Base-by-base conservation (phyloP, 2,329 filamentous ascomycete genomes). In the Fusarium sp. region DNA sequence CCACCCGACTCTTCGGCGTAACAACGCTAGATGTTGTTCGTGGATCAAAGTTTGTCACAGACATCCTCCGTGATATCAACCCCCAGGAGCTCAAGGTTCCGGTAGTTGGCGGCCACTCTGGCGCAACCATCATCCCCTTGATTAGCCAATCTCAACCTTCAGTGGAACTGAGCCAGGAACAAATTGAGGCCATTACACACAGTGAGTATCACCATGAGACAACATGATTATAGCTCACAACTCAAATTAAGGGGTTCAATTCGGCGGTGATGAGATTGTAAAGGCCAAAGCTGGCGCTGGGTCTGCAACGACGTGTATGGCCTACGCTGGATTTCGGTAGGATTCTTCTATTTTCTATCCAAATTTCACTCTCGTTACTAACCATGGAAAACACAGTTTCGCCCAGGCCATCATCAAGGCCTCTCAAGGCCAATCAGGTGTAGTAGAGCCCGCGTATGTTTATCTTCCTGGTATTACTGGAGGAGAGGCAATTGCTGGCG, bases 291-390 rank as follows among this genome's bases (percentile, higher is more conserved):
- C 91, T 76, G 91, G 92, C 81, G 89, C 90, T 75, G 91, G 92
- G 73, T 93, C 91, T 69, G 92, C 92, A 76, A 95, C 92, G 66
- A 89, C 94, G 73, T 93, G 91, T 81, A 94, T 94, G 92, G 92
- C 92, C 73, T 92, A 70, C 29, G 65, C 90, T 68, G 90, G 90
- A 73, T 78, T 77, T 55, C 75, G 56, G 38, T 42, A 2, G 18
- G 38, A 42, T 42, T 6, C 38, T 42, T 18, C 18, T 4, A 20
- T 20, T 13, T 20, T 20, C 11, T 13, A 14, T 42, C 3, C 6
- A 42, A 42, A 42, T 8, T 18, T 4, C 6, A 42, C 38, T 42
- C 36, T 40, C 38, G 6, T 42, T 42, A 7, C 38, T 42, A 42
- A 42, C 18, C 20, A 42, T 42, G 18, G 6, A 20, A 13, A 13